Conservation (phyloP, 1,284 basidiomycete species). For the Tilletia walkeri region DNA sequence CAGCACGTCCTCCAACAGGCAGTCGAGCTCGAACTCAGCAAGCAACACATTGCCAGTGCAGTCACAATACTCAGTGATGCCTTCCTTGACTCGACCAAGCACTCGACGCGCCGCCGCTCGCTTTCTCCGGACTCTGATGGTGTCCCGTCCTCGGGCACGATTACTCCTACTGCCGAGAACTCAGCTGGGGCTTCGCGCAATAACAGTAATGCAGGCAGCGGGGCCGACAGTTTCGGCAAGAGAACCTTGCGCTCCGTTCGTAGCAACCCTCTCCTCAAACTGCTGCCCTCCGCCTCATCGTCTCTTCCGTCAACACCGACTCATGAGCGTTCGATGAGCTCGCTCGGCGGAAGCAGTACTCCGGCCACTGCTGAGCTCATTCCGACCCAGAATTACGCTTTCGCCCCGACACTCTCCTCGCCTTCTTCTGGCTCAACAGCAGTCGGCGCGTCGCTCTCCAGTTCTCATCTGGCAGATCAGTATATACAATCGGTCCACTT, state of each 20-base stretch:
- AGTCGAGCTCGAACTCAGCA: slow-evolving; percentile 16
- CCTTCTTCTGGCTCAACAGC: neutral
- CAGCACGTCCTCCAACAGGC: slow-evolving; percentile 15
- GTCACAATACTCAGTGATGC: slow-evolving; percentile 14
- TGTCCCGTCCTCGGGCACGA: neutral
- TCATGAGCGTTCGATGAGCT: too few species aligned
- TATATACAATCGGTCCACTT: slow-evolving; percentile 17
- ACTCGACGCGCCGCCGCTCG: neutral
- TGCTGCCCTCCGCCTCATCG: neutral
- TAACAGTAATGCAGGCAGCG: neutral
- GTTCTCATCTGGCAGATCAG: slow-evolving; percentile 2
- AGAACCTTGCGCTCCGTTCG: slow-evolving; percentile 3
- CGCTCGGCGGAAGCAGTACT: neutral
- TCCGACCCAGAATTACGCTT: slow-evolving; percentile 1
- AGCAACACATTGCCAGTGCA: slow-evolving; percentile 13
- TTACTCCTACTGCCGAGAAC: slow-evolving; percentile 1
- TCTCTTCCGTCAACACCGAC: neutral
- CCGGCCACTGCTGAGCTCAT: neutral
- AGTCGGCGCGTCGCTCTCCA: neutral
- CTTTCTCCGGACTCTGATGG: neutral
- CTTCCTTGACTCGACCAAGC: neutral
- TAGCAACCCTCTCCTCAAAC: slow-evolving; percentile 11
- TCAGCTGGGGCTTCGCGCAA: neutral
- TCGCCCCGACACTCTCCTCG: neutral
- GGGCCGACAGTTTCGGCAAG: neutral